Conservation (phyloP, 2,329 filamentous ascomycete species). For the Pseudonectria buxi region DNA sequence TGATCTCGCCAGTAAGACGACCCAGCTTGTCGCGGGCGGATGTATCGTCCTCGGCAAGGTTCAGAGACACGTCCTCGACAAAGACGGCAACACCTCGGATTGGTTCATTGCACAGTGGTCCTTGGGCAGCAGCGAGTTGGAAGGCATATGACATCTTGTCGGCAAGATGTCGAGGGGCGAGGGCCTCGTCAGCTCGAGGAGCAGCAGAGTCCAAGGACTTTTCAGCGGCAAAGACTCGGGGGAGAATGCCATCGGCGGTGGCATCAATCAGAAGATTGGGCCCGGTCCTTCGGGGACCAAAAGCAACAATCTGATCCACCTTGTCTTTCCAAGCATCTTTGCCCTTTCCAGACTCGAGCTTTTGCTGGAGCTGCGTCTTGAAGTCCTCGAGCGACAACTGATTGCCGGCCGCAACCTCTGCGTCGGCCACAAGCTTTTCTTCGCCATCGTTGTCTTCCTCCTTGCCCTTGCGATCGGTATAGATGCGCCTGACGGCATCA, state of each 20-base stretch:
- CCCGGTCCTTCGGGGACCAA: conserved; percentile 77
- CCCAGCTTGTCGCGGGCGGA: conserved; percentile 62
- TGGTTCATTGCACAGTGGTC: conserved; percentile 86
- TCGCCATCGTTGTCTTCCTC: conserved; percentile 32
- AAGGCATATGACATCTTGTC: conserved; percentile 94
- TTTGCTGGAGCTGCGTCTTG: conserved; percentile 60
- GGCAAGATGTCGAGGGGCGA: conserved; percentile 62
- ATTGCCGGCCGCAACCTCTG: conserved; percentile 52
- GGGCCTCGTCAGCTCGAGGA: conserved; percentile 39
- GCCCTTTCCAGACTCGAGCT: conserved; percentile 65
- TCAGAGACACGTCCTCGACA: conserved; percentile 69
- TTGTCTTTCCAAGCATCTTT: conserved; percentile 68
- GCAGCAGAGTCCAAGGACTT: conserved; percentile 23
- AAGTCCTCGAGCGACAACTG: conserved; percentile 69
- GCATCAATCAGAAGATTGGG: conserved; percentile 86
- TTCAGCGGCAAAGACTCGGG: conserved; percentile 55
- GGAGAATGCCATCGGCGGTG: conserved; percentile 64
- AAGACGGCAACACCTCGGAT: conserved; percentile 90
- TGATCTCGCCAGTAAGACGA: conserved; percentile 85
- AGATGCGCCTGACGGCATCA: conserved; percentile 70
- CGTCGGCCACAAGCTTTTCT: conserved; percentile 44
- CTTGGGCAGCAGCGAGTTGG: conserved; percentile 83
- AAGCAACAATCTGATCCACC: conserved; percentile 78
- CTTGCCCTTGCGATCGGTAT: conserved; percentile 57
- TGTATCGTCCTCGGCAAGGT: conserved; percentile 45